phyloP scores from a whole-genome alignment of 2,329 filamentous ascomycete genomes.

The Claviceps arundinis region DNA sequence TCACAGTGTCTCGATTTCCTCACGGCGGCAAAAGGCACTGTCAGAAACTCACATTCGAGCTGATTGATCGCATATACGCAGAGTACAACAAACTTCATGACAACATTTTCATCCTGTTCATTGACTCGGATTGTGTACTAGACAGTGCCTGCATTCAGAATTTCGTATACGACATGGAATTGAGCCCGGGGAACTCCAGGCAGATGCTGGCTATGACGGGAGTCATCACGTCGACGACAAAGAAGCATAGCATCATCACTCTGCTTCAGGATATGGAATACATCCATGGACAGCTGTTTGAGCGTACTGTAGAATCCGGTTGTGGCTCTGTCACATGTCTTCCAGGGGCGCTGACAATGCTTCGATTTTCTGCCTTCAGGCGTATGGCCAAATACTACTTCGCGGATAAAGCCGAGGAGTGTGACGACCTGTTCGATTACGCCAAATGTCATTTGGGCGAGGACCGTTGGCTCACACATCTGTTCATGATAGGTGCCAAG shows the following conservation, averaged over 20 bases:
- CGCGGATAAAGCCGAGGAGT: slow-evolving; percentile 89
- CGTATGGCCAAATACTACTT: slow-evolving; percentile 99
- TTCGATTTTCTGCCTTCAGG: slow-evolving; percentile 90
- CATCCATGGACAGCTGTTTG: slow-evolving; percentile 90
- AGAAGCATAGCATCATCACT: slow-evolving; percentile 78
- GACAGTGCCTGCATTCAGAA: slow-evolving; percentile 89
- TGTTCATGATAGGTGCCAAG: slow-evolving; percentile 97
- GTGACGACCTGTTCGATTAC: slow-evolving; percentile 91
- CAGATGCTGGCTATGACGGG: slow-evolving; percentile 98
- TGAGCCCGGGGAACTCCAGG: slow-evolving; percentile 80
- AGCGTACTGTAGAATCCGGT: slow-evolving; percentile 86
- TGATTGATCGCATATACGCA: slow-evolving; percentile 86
- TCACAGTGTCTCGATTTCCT: slow-evolving; percentile 84
- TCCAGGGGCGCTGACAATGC: slow-evolving; percentile 86
- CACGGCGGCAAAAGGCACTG: slow-evolving; percentile 91
- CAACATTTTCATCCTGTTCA: slow-evolving; percentile 89
- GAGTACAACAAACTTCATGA: slow-evolving; percentile 79
- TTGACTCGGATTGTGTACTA: slow-evolving; percentile 92
- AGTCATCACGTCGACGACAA: slow-evolving; percentile 87
- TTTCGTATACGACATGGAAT: slow-evolving; percentile 97
- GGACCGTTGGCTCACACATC: slow-evolving; percentile 90
- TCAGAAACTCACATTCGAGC: slow-evolving; percentile 82
- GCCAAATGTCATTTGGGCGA: slow-evolving; percentile 92
- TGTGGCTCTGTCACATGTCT: slow-evolving; percentile 91
- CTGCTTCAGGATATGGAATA: slow-evolving; percentile 97